phyloP scores from a whole-genome alignment of 305 asterid genomes.

The Solanum hybrid region DNA sequence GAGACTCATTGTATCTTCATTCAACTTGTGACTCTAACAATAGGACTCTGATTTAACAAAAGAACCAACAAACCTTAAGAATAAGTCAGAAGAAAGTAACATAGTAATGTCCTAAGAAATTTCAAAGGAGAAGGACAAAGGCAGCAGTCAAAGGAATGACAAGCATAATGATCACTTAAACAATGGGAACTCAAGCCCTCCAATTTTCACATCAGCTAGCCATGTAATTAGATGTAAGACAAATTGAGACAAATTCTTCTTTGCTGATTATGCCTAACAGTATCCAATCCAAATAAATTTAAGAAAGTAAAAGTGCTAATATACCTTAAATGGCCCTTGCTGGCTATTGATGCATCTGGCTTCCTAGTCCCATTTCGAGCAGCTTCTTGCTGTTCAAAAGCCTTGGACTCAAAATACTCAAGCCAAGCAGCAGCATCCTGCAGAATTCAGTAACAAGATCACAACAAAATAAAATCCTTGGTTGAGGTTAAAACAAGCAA shows the following conservation, averaged over 20 bases:
- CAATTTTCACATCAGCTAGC: neutral
- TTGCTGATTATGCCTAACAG: neutral
- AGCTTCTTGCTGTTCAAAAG: constrained; percentile 97
- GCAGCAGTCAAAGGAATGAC: neutral
- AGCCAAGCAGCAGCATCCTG: constrained; percentile 99
- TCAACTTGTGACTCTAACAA: neutral
- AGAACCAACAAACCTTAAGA: neutral
- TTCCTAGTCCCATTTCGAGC: constrained; percentile 89
- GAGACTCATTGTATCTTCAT: neutral
- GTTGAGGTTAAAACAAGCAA: neutral
- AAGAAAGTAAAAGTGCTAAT: neutral
- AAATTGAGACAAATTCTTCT: neutral
- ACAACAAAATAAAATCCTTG: constrained; percentile 6
- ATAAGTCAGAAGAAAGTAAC: neutral
- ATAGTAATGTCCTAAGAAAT: neutral
- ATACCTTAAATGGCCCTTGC: constrained; percentile 97
- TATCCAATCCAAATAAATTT: neutral
- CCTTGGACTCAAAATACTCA: constrained; percentile 92
- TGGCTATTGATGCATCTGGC: constrained; percentile 95
- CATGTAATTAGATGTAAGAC: neutral
- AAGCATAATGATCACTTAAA: neutral
- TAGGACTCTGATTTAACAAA: neutral
- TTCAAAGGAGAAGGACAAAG: neutral
- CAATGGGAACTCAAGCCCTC: neutral
- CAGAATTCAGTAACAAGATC: constrained; percentile 12